Base-by-base conservation (phyloP, 2,329 filamentous ascomycete genomes). In the Amauroascus verrucosus region DNA sequence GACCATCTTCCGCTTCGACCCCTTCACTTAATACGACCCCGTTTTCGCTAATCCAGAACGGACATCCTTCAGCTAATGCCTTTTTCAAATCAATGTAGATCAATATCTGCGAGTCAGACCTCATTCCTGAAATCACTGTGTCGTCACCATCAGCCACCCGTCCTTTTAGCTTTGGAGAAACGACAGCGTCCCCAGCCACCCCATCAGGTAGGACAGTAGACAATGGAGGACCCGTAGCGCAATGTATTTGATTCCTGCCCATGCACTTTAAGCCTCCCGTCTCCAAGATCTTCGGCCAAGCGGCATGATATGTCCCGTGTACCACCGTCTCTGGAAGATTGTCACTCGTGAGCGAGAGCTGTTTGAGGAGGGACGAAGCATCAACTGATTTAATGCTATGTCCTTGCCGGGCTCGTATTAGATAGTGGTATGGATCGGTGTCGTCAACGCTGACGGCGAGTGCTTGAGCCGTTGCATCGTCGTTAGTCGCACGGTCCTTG, bases 381-480 rank as follows among this genome's bases (percentile, higher is more conserved):
- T 87, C 84, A 33, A 84, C 61, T 6, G 83, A 72, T 63, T 82
- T 81, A 65, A 98, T 86, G 62, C 82, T 88, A 74, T 97, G 93
- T 52, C 93, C 93, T 72, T 97, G 93, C 65, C 94, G 95, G 26
- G 93, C 93, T 63, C 93, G 88, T 71, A 98, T 96, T 30, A 94
- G 77, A 74, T 84, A 96, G 67, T 85, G 77, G 0, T 76, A 68
- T 0, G 87, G 77, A 48, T 85, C 74, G 7, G 67, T 56, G 45
- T 70, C 66, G 24, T 63, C 59, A 3, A 65, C 63, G n/a, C 67
- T 60, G 13, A 71, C 60, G n/a, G 69, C 66, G 35, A 67, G 62
- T 18, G 62, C 60, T 13, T 67, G 70, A 14, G 66, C 60, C 18
- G 61, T 67, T 22, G 66, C 62, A 43, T 61, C 58, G 28, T 67